Evolutionary conservation across 129 eudicot genomes (phyloP).

Genomic region (Chrysanthemum seticuspe): DNA sequence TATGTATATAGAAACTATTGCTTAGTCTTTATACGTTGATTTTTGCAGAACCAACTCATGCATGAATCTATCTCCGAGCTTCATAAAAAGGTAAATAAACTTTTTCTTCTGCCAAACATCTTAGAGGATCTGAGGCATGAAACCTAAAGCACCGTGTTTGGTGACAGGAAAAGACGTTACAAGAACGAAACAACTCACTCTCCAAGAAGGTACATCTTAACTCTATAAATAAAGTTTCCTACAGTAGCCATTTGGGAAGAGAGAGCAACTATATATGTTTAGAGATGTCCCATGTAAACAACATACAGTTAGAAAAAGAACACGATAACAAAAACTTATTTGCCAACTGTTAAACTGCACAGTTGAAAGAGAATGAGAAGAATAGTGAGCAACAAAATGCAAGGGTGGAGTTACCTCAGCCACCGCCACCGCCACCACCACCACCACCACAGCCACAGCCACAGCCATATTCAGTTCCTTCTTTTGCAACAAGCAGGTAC

Average conservation of each 20-base stretch:
- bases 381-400: conserved; percentile 30
- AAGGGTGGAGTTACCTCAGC: conserved; percentile 32
- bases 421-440: conserved; percentile 2
- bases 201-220: conserved; percentile 48
- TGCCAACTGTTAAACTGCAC: conserved; percentile 1
- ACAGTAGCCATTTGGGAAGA: not conserved
- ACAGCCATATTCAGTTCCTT: conserved; percentile 25
- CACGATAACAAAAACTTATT: not conserved
- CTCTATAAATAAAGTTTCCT: not conserved
- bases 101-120: not conserved
- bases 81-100: conserved; percentile 65
- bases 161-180: conserved; percentile 64
- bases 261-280: not conserved
- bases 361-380: conserved; percentile 67
- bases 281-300: not conserved
- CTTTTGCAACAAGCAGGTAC: conserved; percentile 43
- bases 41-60: conserved; percentile 79
- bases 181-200: conserved; percentile 61
- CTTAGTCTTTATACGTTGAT: not conserved
- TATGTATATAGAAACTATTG: not conserved
- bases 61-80: conserved; percentile 78
- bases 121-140: not conserved
- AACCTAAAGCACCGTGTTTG: conserved; percentile 4
- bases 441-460: not conserved
- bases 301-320: not conserved